Conservation (phyloP, 768 basidiomycete species). For the Epithele typhae region DNA sequence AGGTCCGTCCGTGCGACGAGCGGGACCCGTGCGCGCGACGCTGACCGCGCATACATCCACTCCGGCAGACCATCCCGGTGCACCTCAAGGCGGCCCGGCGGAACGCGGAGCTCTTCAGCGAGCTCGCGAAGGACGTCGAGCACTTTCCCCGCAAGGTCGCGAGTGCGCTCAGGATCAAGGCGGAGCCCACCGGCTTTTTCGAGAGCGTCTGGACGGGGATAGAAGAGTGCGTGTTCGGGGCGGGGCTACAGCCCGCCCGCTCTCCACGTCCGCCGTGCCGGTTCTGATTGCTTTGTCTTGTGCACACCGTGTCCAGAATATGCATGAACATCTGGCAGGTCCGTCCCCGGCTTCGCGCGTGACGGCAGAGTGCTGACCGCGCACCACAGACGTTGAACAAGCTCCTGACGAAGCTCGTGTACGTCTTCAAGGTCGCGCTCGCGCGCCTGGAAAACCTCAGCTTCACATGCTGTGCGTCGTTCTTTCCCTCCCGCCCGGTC, state of each 20-base stretch:
- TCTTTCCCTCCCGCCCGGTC: background rate
- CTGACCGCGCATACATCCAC: background rate
- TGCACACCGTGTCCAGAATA: constrained; percentile 11
- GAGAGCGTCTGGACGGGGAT: constrained; percentile 21
- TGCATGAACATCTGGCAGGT: constrained; percentile 26
- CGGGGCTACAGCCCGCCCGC: too few relatives aligned
- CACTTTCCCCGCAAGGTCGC: constrained; percentile 26
- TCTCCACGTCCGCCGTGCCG: too few relatives aligned
- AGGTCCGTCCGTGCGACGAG: constrained; percentile 13
- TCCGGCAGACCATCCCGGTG: constrained; percentile 21
- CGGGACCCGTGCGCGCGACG: background rate
- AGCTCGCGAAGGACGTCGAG: constrained; percentile 23
- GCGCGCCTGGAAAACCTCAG: constrained; percentile 21
- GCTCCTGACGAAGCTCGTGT: constrained; percentile 17
- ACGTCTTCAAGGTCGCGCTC: constrained; percentile 20
- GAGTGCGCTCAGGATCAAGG: constrained; percentile 20
- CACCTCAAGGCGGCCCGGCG: constrained; percentile 21
- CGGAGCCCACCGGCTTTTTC: constrained; percentile 20
- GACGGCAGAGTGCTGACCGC: background rate
- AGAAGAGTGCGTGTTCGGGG: constrained; percentile 20
- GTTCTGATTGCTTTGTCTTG: background rate
- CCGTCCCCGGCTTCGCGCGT: background rate
- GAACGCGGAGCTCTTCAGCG: constrained; percentile 19
- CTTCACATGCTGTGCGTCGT: constrained; percentile 15
- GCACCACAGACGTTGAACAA: constrained; percentile 15